Conservation (phyloP, 2,329 filamentous ascomycete genomes). For the Epichloe festucae region DNA sequence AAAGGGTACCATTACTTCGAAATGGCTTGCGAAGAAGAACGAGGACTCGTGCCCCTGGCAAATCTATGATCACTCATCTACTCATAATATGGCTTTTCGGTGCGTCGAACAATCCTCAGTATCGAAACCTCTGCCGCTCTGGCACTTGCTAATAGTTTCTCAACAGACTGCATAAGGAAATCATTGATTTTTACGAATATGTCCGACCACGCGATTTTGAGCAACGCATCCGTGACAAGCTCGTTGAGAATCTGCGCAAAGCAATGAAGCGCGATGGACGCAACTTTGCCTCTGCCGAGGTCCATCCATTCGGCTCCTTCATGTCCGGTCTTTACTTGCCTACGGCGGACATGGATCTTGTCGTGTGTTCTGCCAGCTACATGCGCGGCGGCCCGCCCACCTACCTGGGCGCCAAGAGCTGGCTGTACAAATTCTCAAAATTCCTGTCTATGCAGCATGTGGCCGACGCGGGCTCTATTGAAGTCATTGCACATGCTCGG, state of each 20-base stretch:
- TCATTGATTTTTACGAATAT: slow-evolving; percentile 78
- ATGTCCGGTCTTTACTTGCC: slow-evolving; percentile 62
- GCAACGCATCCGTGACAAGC: slow-evolving; percentile 55
- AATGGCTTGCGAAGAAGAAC: slow-evolving; percentile 35
- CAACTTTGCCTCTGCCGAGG: slow-evolving; percentile 46
- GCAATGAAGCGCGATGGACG: slow-evolving; percentile 37
- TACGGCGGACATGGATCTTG: slow-evolving; percentile 86
- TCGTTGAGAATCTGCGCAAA: slow-evolving; percentile 55
- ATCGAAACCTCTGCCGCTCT: neutral
- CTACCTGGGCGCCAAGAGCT: slow-evolving; percentile 36
- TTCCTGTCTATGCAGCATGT: slow-evolving; percentile 46
- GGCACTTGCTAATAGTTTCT: neutral
- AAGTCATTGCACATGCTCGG: slow-evolving; percentile 61
- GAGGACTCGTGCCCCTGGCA: slow-evolving; percentile 51
- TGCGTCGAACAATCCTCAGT: slow-evolving; percentile 22
- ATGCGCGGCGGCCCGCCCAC: slow-evolving; percentile 36
- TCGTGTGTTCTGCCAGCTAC: slow-evolving; percentile 53
- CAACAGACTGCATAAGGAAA: slow-evolving; percentile 71
- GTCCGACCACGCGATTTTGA: slow-evolving; percentile 70
- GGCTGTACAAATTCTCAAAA: slow-evolving; percentile 48
- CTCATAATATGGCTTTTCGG: slow-evolving; percentile 42
- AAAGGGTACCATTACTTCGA: slow-evolving; percentile 35
- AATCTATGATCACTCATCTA: slow-evolving; percentile 38
- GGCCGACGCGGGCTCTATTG: slow-evolving; percentile 43
- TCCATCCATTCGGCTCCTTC: slow-evolving; percentile 84